These are phyloP conservation scores for Nelumbo lutea DNA, from an alignment of 164 flowering plant genomes.

Conservation along the genomic window DNA sequence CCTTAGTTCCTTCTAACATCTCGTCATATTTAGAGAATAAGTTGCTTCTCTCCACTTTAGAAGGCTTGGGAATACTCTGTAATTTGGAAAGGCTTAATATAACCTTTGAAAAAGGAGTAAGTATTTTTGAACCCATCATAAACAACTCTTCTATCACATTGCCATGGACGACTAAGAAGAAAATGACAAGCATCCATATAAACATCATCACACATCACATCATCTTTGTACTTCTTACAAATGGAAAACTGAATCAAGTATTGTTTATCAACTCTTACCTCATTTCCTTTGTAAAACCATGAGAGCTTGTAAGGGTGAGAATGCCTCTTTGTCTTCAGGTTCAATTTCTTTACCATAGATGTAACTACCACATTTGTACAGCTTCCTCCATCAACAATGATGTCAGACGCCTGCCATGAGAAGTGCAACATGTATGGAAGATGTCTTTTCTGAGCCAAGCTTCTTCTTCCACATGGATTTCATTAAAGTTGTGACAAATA, in stretches of 20 bases:
- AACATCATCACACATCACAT: background rate
- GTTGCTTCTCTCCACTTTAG: background rate
- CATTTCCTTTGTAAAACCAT: background rate
- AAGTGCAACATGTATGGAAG: background rate
- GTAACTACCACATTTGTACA: background rate
- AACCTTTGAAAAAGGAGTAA: background rate
- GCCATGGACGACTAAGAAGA: too few species aligned
- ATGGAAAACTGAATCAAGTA: background rate
- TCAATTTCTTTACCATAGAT: background rate
- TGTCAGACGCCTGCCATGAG: background rate
- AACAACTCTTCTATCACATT: too few species aligned
- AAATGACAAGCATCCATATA: background rate
- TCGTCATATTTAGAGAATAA: background rate
- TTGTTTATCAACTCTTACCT: background rate
- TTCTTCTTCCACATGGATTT: too few species aligned
- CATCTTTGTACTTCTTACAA: background rate
- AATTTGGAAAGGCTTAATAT: background rate
- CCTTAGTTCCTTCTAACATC: too few species aligned
- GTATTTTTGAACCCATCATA: background rate
- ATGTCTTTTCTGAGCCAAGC: too few species aligned
- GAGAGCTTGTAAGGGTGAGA: slow-evolving; percentile 1
- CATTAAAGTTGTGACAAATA: background rate
- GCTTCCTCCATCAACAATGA: slow-evolving; percentile 1
- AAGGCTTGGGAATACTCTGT: background rate
- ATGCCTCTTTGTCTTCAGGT: background rate